Conservation (phyloP, 805 yeast species). For the Saitoella complicata region DNA sequence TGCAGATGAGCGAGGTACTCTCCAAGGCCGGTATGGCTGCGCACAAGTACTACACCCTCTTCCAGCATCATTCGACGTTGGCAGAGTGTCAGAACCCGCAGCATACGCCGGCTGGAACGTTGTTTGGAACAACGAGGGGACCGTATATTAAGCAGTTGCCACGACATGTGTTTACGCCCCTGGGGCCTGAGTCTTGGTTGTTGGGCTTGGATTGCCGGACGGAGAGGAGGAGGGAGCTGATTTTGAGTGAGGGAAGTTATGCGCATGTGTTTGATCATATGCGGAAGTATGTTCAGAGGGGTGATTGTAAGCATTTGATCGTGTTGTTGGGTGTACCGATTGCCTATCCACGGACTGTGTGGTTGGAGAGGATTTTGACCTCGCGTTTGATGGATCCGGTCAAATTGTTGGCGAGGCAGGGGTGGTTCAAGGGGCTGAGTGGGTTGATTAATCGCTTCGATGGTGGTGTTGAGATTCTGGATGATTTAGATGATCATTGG, state of each 20-base stretch:
- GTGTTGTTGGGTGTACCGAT: slow-evolving; percentile 89
- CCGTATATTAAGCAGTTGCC: slow-evolving; percentile 52
- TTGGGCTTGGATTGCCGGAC: slow-evolving; percentile 86
- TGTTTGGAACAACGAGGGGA: slow-evolving; percentile 47
- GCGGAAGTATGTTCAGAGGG: slow-evolving; percentile 37
- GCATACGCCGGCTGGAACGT: slow-evolving; percentile 35
- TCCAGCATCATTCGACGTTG: slow-evolving; percentile 66
- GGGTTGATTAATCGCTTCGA: slow-evolving; percentile 85
- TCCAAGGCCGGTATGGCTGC: slow-evolving; percentile 61
- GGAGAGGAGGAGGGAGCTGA: slow-evolving; percentile 51
- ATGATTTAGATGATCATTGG: slow-evolving; percentile 95
- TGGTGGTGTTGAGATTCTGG: slow-evolving; percentile 78
- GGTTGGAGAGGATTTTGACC: slow-evolving; percentile 65
- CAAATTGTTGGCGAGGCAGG: slow-evolving; percentile 29
- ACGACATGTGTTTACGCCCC: slow-evolving; percentile 52
- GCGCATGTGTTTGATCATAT: slow-evolving; percentile 43
- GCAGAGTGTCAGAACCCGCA: slow-evolving; percentile 14
- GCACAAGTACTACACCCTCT: slow-evolving; percentile 71
- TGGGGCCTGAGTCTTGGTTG: slow-evolving; percentile 60
- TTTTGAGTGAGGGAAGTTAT: slow-evolving; percentile 44
- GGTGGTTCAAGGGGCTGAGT: slow-evolving; percentile 23
- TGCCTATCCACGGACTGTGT: slow-evolving; percentile 82
- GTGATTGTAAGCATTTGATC: slow-evolving; percentile 50
- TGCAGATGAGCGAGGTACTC: slow-evolving; percentile 61
- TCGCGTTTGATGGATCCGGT: slow-evolving; percentile 41